These are phyloP conservation scores for Penicillium sp. DNA, from an alignment of 2,329 filamentous ascomycete genomes.

Conservation along the genomic window DNA sequence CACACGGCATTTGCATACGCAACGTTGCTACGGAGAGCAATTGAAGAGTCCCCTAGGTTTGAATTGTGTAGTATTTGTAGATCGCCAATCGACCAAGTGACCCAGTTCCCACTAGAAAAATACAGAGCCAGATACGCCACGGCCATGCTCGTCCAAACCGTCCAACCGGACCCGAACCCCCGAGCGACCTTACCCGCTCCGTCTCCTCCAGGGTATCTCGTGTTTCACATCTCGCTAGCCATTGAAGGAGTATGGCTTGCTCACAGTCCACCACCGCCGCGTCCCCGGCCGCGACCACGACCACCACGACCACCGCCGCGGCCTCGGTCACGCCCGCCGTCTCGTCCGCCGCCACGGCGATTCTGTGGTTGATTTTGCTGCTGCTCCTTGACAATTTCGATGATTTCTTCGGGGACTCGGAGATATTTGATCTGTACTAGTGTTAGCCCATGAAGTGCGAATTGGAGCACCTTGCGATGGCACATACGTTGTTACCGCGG, in stretches of 20 bases:
- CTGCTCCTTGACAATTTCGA: conserved; percentile 89
- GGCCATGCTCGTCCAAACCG: conserved; percentile 39
- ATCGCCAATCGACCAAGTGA: conserved; percentile 19
- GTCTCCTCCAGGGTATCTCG: conserved; percentile 37
- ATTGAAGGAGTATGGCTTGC: conserved; percentile 12
- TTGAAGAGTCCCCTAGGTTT: conserved; percentile 6
- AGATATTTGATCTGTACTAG: conserved; percentile 87
- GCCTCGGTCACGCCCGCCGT: conserved; percentile 33
- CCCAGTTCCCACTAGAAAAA: conserved; percentile 32
- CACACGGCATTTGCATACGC: not conserved
- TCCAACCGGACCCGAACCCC: conserved; percentile 28
- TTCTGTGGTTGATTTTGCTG: conserved; percentile 64
- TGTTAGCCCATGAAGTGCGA: conserved; percentile 1
- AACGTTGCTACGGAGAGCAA: too few relatives aligned
- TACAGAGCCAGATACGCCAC: conserved; percentile 41
- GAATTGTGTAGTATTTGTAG: conserved; percentile 16
- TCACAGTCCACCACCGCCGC: conserved; percentile 34
- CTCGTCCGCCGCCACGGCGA: conserved; percentile 43
- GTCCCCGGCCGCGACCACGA: conserved; percentile 45
- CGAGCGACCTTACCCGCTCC: conserved; percentile 28
- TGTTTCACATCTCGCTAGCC: conserved; percentile 24
- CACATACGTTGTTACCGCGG: conserved; percentile 88
- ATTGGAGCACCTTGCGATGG: not conserved
- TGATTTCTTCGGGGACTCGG: conserved; percentile 91
- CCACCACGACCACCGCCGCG: conserved; percentile 43